Base-by-base conservation (phyloP, 1,284 basidiomycete species). In the Ganoderma meredithae region DNA sequence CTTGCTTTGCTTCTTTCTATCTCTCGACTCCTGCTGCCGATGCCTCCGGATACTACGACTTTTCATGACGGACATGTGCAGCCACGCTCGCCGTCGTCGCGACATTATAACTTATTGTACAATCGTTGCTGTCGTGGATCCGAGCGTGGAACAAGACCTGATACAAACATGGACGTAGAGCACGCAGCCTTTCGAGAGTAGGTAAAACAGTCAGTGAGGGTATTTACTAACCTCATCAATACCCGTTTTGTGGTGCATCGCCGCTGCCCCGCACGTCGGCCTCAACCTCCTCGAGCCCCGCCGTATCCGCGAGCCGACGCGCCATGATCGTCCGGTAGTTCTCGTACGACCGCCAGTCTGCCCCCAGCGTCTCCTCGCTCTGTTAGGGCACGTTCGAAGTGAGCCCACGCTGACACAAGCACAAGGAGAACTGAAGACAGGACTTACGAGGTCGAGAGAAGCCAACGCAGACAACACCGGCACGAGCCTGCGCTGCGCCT, bases 241-340 rank as follows among this genome's bases (percentile, higher is more conserved):
- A 63, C 68, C 70, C 70, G 60, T 73, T 72, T 72, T 75, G 63
- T 39, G 68, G 58, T 43, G 71, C 68, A 22, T 75, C 70, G 5
- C 65, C 43, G 73, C 25, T 70, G 66, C 44, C 44, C 7, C 43
- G 78, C 79, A 47, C 77, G 66, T 62, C 61, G 1, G 44, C 17
- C 6, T 39, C 47, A 53, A 73, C 63, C 33, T 84, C 85, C 53
- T 84, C 83, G 67, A 91, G 75, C 22, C 88, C 90, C 19, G 84
- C 81, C 69, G 83, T 85, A 69, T 92, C 90, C 70, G 85, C 83
- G 75, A 93, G 76, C 73, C 91, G 79, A 62, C 90, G 81, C 58
- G 84, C 83, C 90, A 93, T 92, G 66, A 91, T 88, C 72, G 91
- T 87, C 62, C 92, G 81, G 73, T 92, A 92, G 47, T 82, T 85